Evolutionary conservation across 2,329 filamentous ascomycete genomes (phyloP).

Genomic region (Beauveria bassiana): DNA sequence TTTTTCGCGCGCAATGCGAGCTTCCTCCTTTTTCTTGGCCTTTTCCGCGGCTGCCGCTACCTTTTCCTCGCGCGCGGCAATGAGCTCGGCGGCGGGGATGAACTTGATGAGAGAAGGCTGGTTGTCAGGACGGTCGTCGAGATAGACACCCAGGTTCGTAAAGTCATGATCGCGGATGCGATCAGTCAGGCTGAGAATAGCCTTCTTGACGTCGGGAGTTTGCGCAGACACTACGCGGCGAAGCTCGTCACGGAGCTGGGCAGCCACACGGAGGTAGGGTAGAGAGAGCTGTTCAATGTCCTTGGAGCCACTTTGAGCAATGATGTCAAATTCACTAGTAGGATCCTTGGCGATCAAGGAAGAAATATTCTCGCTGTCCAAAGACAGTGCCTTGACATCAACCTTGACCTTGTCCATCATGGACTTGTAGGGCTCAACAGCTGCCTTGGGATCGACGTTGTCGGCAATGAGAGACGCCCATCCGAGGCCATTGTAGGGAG

Average conservation of each 20-base stretch:
- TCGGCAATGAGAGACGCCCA: conserved; percentile 40
- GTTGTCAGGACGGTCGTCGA: conserved; percentile 68
- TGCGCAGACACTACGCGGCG: conserved; percentile 43
- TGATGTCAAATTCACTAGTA: conserved; percentile 36
- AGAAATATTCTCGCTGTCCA: conserved; percentile 39
- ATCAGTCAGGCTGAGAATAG: conserved; percentile 71
- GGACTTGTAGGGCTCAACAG: conserved; percentile 39
- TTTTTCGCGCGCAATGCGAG: conserved; percentile 40
- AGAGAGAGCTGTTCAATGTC: conserved; percentile 46
- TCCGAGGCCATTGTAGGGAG: conserved; percentile 49
- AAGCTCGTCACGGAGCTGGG: conserved; percentile 54
- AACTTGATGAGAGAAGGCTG: conserved; percentile 67
- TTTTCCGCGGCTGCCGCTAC: conserved; percentile 54
- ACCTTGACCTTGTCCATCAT: conserved; percentile 38
- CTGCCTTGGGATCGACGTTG: conserved; percentile 35
- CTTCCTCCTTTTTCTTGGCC: conserved; percentile 47
- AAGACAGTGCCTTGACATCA: conserved; percentile 38
- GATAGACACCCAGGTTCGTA: conserved; percentile 75
- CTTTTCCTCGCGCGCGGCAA: conserved; percentile 52
- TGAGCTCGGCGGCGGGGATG: conserved; percentile 47
- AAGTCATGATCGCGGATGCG: conserved; percentile 73
- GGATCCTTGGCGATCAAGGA: conserved; percentile 36
- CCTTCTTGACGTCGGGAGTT: conserved; percentile 51
- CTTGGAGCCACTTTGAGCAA: conserved; percentile 36
- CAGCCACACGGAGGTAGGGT: conserved; percentile 48